phyloP scores from a whole-genome alignment of 257 asterid genomes.

The Cordia subcordata region DNA sequence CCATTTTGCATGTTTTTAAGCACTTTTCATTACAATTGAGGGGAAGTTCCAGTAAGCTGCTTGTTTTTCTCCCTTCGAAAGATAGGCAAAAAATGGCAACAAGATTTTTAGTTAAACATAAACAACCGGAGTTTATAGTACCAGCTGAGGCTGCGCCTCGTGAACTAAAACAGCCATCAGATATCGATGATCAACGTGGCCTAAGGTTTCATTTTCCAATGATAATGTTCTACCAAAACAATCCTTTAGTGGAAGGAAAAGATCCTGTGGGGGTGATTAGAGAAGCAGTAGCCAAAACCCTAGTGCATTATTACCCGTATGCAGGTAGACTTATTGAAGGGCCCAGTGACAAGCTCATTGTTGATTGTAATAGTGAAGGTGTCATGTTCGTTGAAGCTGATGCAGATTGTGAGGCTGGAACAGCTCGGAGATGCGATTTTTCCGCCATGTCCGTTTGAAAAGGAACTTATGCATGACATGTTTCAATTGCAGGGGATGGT shows the following conservation, averaged over 20 bases:
- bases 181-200: constrained; percentile 14
- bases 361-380: constrained; percentile 21
- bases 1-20: too few species aligned
- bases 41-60: too few species aligned
- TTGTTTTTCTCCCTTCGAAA: too few species aligned
- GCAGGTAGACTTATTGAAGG: constrained; percentile 24
- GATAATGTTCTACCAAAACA: constrained; percentile 4
- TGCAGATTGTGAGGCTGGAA: constrained; percentile 10
- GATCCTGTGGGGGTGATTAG: constrained; percentile 19
- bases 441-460: constrained; percentile 17
- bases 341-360: constrained; percentile 2
- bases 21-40: too few species aligned
- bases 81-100: too few species aligned
- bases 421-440: constrained; percentile 9
- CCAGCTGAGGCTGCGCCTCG: constrained; percentile 11
- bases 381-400: constrained; percentile 18
- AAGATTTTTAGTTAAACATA: background rate
- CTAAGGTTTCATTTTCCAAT: constrained; percentile 5
- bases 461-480: constrained; percentile 3
- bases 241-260: constrained; percentile 1
- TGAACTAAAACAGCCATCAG: constrained; percentile 11
- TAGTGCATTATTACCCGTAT: constrained; percentile 20
- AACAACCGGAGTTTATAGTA: background rate
- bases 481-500: background rate
- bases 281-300: constrained; percentile 19